Conservation (phyloP, 2,329 filamentous ascomycete species). For the Colletotrichum destructivum region DNA sequence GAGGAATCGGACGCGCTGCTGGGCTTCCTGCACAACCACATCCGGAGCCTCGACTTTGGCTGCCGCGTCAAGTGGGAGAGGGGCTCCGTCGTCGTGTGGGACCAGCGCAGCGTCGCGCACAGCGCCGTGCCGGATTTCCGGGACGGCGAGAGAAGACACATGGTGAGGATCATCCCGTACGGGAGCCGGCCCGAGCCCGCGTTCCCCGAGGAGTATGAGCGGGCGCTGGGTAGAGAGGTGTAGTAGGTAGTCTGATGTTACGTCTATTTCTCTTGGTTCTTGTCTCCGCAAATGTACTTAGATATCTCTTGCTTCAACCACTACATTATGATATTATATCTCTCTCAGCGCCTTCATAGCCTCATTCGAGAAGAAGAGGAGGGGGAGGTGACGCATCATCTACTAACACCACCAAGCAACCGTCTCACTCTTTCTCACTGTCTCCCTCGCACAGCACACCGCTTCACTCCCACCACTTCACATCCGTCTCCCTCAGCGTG, state of each 20-base stretch:
- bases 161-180: constrained; percentile 51
- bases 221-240: background rate
- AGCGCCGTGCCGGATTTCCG: constrained; percentile 50
- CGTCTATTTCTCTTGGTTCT: too few species aligned
- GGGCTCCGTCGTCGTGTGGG: constrained; percentile 50
- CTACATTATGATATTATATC: too few species aligned
- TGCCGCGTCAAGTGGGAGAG: constrained; percentile 51
- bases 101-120: constrained; percentile 48
- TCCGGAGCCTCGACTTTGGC: constrained; percentile 50
- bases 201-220: constrained; percentile 12
- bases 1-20: constrained; percentile 50
- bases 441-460: too few species aligned
- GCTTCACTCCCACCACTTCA: constrained; percentile 41
- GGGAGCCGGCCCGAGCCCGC: constrained; percentile 45
- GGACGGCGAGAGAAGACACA: constrained; percentile 50
- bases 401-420: too few species aligned
- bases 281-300: too few species aligned
- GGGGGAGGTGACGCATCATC: too few species aligned
- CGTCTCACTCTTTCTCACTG: too few species aligned
- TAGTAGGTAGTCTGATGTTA: background rate
- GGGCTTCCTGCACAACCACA: constrained; percentile 49
- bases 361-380: too few species aligned
- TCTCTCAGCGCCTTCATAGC: too few species aligned
- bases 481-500: constrained; percentile 29
- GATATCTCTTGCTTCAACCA: too few species aligned